Conservation (phyloP, 2,329 filamentous ascomycete genomes). For the Pseudogymnoascus pannorum region DNA sequence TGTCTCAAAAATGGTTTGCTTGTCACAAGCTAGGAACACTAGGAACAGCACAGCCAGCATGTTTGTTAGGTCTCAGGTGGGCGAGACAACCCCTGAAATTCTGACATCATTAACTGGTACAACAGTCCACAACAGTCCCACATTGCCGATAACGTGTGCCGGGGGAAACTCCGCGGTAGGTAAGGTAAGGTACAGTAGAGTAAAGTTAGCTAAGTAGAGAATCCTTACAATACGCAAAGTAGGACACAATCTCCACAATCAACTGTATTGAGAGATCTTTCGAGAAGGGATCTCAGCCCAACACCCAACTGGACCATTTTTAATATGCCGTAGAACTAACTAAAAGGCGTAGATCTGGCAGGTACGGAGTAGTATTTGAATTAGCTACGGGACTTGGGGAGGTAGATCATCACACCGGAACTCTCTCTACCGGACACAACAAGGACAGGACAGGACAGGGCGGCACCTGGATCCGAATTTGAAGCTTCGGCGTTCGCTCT, state of each 20-base stretch:
- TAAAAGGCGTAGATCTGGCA: neutral
- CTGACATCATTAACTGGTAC: neutral
- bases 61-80: neutral
- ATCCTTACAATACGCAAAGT: too few species aligned
- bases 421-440: neutral
- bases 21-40: neutral
- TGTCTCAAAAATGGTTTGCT: neutral
- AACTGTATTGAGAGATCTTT: too few species aligned
- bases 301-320: neutral
- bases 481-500: too few species aligned
- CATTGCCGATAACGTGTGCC: neutral
- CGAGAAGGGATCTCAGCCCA: neutral
- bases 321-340: neutral
- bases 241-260: neutral
- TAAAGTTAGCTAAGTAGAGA: too few species aligned
- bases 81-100: neutral
- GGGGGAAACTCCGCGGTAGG: too few species aligned
- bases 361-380: conserved; percentile 6
- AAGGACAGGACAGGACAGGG: too few species aligned
- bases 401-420: neutral
- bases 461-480: too few species aligned
- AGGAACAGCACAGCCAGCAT: neutral
- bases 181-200: too few species aligned
- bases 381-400: neutral
- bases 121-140: neutral